Evolutionary conservation across 2,329 filamentous ascomycete species (phyloP), one percentile per base, ranked within the genome.

Genomic region (Tricladium varicosporioides): DNA sequence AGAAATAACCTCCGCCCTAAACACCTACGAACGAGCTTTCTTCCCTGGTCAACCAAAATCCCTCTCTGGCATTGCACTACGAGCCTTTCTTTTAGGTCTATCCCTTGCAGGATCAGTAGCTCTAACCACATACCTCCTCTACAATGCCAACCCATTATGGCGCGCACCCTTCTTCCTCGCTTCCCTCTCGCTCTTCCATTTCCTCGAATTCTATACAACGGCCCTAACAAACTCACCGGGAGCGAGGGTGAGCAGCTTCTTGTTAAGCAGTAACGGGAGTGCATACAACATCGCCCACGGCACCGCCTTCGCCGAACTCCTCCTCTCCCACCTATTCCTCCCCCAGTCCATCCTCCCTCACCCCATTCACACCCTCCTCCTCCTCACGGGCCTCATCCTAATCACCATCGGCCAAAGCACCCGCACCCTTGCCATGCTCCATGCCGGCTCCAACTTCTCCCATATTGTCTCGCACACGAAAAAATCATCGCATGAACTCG

Each of bases 121-220:
- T 22, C 60, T 68, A 10, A 62, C 60, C 36, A 16, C 69, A 14
- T 60, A 63, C 60, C 60, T 69, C 45, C 51, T 66, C 42, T 58
- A 48, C 27, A 57, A 16, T 1, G 2, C n/a, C 0, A 50, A 49
- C 1, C 53, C 63, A 0, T 72, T 82, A 55, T 87, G 84, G 84
- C 82, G 85, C 56, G 71, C 82, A 7, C 81, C 84, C 31, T 84
- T 87, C 71, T 93, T 93, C 75, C 68, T 88, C 48, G 76, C 76
- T 51, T 77, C 85, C 13, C 85, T 97, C 48, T 82, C 87, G 22
- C 66, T 88, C 31, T 97, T 97, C 76, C 94, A 99, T 78, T 97
- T 96, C 75, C 86, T 97, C 72, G 94, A 99, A 75, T 99, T 92
- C 78, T 96, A 86, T 80, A 91, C 87, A 32, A 97, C 93, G 0